phyloP scores from a whole-genome alignment of 192 early-diverging fungal genomes.

The Gryganskiella cystojenkinii region DNA sequence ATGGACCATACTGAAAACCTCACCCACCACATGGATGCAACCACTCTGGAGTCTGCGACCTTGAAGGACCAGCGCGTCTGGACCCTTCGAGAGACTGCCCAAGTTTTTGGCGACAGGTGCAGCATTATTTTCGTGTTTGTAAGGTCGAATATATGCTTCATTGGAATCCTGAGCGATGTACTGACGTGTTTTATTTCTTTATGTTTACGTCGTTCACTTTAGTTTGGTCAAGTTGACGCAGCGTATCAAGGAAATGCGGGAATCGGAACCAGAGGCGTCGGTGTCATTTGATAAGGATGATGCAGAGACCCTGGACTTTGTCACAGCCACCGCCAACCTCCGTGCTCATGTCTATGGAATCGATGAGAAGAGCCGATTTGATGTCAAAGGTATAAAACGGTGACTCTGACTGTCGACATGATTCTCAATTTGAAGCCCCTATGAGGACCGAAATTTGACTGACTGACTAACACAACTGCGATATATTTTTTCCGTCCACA shows the following conservation, averaged over 20 bases:
- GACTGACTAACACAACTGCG: neutral
- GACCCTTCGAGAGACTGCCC: slow-evolving; percentile 75
- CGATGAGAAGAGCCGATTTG: slow-evolving; percentile 80
- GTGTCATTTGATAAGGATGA: slow-evolving; percentile 98
- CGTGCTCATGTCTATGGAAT: slow-evolving; percentile 88
- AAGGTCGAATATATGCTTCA: too few species aligned
- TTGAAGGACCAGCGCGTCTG: slow-evolving; percentile 78
- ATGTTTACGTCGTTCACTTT: neutral
- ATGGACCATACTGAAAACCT: neutral
- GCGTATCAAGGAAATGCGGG: slow-evolving; percentile 56
- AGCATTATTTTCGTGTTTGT: neutral
- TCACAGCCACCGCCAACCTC: slow-evolving; percentile 91
- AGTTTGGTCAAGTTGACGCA: slow-evolving; percentile 66
- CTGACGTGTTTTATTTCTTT: neutral
- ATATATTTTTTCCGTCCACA: neutral
- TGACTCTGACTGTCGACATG: too few species aligned
- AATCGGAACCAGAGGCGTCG: slow-evolving; percentile 59
- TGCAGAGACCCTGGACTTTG: slow-evolving; percentile 89
- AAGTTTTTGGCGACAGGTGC: slow-evolving; percentile 80
- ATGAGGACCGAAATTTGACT: too few species aligned
- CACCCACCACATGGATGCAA: slow-evolving; percentile 24
- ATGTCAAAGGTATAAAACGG: slow-evolving; percentile 85
- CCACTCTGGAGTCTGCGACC: slow-evolving; percentile 5
- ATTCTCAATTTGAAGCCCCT: neutral
- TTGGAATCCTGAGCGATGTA: neutral